Base-by-base conservation (phyloP, 1,284 basidiomycete species). In the Microbotryomycetes sp. region DNA sequence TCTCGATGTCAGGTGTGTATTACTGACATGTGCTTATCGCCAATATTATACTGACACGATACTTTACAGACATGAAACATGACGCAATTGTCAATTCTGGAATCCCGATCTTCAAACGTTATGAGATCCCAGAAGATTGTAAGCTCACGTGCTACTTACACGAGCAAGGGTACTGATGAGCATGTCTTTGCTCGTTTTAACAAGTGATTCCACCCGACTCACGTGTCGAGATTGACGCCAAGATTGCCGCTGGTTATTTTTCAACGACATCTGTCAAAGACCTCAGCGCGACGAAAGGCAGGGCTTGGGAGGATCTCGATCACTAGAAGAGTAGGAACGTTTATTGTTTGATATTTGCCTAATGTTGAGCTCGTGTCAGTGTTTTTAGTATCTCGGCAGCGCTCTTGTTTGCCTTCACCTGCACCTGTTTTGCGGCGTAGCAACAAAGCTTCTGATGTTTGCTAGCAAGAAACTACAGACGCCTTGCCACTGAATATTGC, bases 171-270 rank as follows among this genome's bases (percentile, higher is more conserved):
- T 19, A 19, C 36, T 42, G 12, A 19, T 42, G n/a, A n/a, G 36
- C 36, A 42, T 12, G 9, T 12, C 12, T 42, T 42, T 42, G 36
- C 36, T 19, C 36, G 36, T 19, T 12, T 19, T 19, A 42, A 42
- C 12, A 88, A 51, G 82, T 93, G 59, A 89, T 93, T 64, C 90
- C 90, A 0, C 88, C 88, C 46, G 91, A 93, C 76, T 89, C 88
- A 28, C 83, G 84, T n/a, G 91, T 93, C n/a, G 91, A 93, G 79
- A 93, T 93, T 68, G 88, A 92, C 69, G 89, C 89, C 28, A 92
- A 76, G 63, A 66, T 76, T 32, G 70, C 89, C 22, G 85, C 89
- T 5, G 92, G 92, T 2, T 94, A 94, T 76, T 93, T 90, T 77
- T 86, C 86, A 46, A 86, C 83, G 6, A 91, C 89, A 75, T 80